Percentiles rank a stretch among this genome's conserved stretches.
Evolutionary conservation across 2,329 filamentous ascomycete species (phyloP).

Genomic region (Laburnicola sp.): DNA sequence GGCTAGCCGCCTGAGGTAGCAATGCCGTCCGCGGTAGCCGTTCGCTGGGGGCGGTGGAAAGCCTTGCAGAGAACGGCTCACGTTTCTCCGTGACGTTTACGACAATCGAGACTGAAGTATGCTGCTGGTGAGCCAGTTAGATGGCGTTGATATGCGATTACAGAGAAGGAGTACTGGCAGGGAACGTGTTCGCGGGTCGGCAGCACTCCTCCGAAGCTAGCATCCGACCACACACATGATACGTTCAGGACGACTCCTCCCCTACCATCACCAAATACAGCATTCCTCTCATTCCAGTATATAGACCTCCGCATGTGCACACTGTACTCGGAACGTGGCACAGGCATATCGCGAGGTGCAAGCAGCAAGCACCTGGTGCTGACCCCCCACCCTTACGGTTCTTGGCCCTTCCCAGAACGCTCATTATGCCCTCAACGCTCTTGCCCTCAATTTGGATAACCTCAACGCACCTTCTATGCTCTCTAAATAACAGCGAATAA

Average conservation of each 20-base stretch:
- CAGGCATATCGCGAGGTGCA: slow-evolving; percentile 3
- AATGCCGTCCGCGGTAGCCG: slow-evolving; percentile 11
- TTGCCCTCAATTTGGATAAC: no score
- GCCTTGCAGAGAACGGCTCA: slow-evolving; percentile 24
- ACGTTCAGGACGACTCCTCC: not conserved
- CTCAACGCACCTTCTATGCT: no score
- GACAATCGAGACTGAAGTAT: not conserved
- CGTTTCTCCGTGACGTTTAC: slow-evolving; percentile 24
- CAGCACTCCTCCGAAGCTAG: not conserved
- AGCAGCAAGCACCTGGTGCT: not conserved
- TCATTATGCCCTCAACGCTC: no score
- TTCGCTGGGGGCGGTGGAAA: slow-evolving; percentile 17
- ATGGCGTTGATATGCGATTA: slow-evolving; percentile 2
- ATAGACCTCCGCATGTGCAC: not conserved
- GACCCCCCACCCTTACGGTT: no score
- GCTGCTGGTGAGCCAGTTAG: slow-evolving; percentile 11
- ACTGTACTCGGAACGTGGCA: slow-evolving; percentile 1
- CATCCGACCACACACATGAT: not conserved
- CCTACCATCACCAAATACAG: slow-evolving; percentile 8
- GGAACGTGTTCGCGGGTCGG: not conserved
- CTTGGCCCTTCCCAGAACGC: no score
- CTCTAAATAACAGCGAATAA: no score
- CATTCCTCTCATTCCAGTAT: not conserved
- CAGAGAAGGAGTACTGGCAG: not conserved
- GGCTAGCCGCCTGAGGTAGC: slow-evolving; percentile 15